Evolutionary conservation across 306 rosid genomes (phyloP), one percentile per base, ranked within the genome.

Genomic region (Vigna trinervia): DNA sequence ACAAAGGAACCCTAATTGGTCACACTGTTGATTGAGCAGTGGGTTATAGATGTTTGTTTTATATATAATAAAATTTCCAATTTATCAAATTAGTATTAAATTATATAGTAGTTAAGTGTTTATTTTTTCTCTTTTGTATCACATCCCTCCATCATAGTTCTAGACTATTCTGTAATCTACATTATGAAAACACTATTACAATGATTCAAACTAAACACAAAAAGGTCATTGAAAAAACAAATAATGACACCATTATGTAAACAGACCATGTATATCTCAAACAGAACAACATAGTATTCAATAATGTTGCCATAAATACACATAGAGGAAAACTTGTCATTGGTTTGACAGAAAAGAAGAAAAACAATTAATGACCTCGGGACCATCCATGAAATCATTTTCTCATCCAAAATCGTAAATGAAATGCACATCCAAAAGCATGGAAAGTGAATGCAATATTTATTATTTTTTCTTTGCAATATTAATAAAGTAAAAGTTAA

Each of bases 111-210:
- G 11, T 39, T 39, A 39, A 39, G 2, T 8, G 32, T 30, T 30
- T 30, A 26, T 26, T 30, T 30, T 30, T 30, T 30, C 5, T 30
- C 2, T 39, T 39, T 39, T 39, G 2, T 39, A 2, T 39, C 45
- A 8, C 45, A 39, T 7, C 11, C 45, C 45, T 39, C 45, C 46
- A 41, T 41, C 12, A 9, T 41, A 53, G 12, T 9, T 53, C 28
- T 53, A 53, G 12, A 52, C 6, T 56, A 20, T 56, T 57, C 34
- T 57, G 12, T 22, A 57, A 11, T 57, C 62, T 10, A 22, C 26
- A 12, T 58, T 58, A 58, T 26, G 64, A 58, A 58, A 17, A 58
- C 64, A 58, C 64, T 58, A 14, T 17, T n/a, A 17, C 47, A 39
- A 4, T 54, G 12, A 36, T 53, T 36, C 36, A 12, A 12, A 9